These are phyloP conservation scores for Chenopodium album DNA, from an alignment of 148 eudicot genomes.

Conservation along the genomic window DNA sequence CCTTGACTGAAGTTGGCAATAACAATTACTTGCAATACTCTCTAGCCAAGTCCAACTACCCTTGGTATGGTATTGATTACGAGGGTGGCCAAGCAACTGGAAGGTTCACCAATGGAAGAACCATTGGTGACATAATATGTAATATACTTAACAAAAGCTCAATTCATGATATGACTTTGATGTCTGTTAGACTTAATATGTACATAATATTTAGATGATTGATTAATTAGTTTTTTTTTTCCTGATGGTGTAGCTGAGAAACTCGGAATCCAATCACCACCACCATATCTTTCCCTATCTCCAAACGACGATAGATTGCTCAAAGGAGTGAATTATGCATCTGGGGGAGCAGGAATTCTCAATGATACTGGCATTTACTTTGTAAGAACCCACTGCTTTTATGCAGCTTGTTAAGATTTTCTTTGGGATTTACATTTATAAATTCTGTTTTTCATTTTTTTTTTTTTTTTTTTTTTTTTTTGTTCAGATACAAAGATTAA, in stretches of 20 bases:
- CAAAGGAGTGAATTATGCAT: slow-evolving; percentile 87
- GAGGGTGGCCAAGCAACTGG: slow-evolving; percentile 72
- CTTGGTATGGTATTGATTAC: slow-evolving; percentile 76
- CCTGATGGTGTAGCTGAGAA: slow-evolving; percentile 47
- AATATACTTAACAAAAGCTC: not conserved
- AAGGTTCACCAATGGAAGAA: slow-evolving; percentile 87
- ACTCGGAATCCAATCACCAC: slow-evolving; percentile 77
- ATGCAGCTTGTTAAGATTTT: not conserved
- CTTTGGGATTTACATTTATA: not conserved
- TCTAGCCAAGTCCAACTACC: slow-evolving; percentile 77
- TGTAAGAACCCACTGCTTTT: slow-evolving; percentile 29
- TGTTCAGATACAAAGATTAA: slow-evolving; percentile 61
- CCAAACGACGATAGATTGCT: slow-evolving; percentile 60
- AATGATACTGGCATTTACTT: slow-evolving; percentile 89
- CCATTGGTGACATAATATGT: slow-evolving; percentile 91
- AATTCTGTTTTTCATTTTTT: not conserved
- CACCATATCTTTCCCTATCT: slow-evolving; percentile 71
- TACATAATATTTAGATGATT: not conserved
- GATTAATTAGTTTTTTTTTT: not conserved
- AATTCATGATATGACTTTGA: not conserved
- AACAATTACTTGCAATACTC: slow-evolving; percentile 72
- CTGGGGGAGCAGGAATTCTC: slow-evolving; percentile 98
- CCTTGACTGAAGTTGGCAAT: slow-evolving; percentile 95
- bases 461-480: not conserved
- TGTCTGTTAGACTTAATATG: not conserved